Evolutionary conservation across 2,329 filamentous ascomycete genomes (phyloP).

Genomic region (Aspergillus alliaceus): DNA sequence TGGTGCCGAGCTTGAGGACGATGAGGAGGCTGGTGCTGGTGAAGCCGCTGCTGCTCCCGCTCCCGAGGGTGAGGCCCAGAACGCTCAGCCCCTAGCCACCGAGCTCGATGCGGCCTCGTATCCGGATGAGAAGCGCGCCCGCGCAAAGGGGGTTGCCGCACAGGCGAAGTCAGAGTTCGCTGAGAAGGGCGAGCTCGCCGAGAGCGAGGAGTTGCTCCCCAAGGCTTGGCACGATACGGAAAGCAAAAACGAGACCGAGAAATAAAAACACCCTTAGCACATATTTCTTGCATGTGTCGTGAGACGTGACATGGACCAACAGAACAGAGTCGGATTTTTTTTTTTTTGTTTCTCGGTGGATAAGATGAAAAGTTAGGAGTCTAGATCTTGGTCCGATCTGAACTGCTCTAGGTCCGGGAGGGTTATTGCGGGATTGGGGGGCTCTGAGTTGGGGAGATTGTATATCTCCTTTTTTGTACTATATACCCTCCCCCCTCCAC

Average conservation of each 20-base stretch:
- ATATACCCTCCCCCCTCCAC: conserved; percentile 1
- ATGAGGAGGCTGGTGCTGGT: conserved; percentile 51
- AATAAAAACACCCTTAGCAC: conserved; percentile 9
- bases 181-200: conserved; percentile 29
- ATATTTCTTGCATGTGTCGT: background rate
- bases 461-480: background rate
- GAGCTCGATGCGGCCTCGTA: conserved; percentile 26
- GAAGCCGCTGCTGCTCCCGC: conserved; percentile 30
- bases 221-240: conserved; percentile 51
- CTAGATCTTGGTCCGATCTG: background rate
- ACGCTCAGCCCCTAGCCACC: conserved; percentile 16
- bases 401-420: background rate
- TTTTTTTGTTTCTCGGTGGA: background rate
- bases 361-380: background rate
- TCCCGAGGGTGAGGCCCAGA: conserved; percentile 3
- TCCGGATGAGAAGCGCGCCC: conserved; percentile 26
- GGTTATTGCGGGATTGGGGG: background rate
- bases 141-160: conserved; percentile 22
- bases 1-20: conserved; percentile 80
- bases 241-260: conserved; percentile 23
- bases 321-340: background rate
- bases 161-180: conserved; percentile 23
- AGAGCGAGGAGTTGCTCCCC: conserved; percentile 49
- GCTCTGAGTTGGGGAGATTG: no score
- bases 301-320: background rate